Evolutionary conservation across 2,329 filamentous ascomycete genomes (phyloP), one percentile per base, ranked within the genome.

Genomic region (Xylaria sp.): DNA sequence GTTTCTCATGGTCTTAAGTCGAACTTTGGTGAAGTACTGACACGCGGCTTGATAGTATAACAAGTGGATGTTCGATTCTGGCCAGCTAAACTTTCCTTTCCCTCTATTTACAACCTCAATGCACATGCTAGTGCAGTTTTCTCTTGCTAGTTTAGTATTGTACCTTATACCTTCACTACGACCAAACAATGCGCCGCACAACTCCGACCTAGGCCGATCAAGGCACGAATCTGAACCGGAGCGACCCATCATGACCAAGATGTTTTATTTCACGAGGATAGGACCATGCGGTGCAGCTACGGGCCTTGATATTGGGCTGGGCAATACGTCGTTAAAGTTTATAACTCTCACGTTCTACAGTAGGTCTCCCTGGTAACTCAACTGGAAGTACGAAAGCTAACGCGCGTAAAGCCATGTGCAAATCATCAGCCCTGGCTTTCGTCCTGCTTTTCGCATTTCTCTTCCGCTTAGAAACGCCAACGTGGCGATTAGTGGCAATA

Each of bases 41-140:
- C 39, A 61, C 15, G 22, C 33, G 15, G 5, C 25, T 50, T 45
- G 36, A n/a, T 56, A 96, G 91, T 99, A 98, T 85, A 99, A 99
- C 86, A 98, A 97, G 83, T 98, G 96, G 96, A 98, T 99, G 95
- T 98, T 99, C 81, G 92, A 92, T 75, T 87, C 90, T 68, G 87
- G 91, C 72, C 89, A 91, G 72, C 87, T 96, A 73, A 91, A 97
- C 80, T 99, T 99, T 78, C 90, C 92, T 58, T 98, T 96, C 75
- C 96, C 96, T 44, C 86, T 99, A 56, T 98, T 98, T 80, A 97
- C 94, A 11, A 99, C 96, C 3, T 92, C 93, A 70, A 84, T 96
- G 78, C 96, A 99, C 82, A 98, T 98, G 94, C 82, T 94, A 25
- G 94, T 99, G 56, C 96, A 99, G 78, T 98, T 98, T 80, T 80